Evolutionary conservation across 208 protist genomes (phyloP), one percentile per base, ranked within the genome.

Genomic region (Crithidia fasciculata): DNA sequence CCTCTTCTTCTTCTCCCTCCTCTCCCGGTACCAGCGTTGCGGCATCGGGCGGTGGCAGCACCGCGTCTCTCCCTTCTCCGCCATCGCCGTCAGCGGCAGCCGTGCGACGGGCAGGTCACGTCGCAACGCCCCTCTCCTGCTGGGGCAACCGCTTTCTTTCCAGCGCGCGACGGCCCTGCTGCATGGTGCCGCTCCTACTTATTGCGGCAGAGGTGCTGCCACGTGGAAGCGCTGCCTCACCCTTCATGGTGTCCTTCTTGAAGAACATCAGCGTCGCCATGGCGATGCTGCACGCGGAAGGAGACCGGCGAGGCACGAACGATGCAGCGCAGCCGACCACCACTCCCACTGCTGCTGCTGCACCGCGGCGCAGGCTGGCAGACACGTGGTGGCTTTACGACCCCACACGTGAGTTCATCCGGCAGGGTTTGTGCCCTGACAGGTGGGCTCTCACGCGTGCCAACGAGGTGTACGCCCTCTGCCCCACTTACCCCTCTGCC

Each of bases 331-430:
- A 28, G 28, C 28, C 28, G 28, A 28, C 28, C 28, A 28, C 28
- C 28, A 28, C 28, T 28, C 28, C 28, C 28, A 1, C 28, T 28
- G 28, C 28, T 28, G 28, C 1, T 28, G 28, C 28, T 28, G 28
- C 28, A 28, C 28, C 28, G 28, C 28, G 1, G 28, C 28, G 28
- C 1, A 28, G 28, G 28, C 60, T 80, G 15, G 74, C 72, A 3
- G 68, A 74, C 43, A 74, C 74, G 59, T 91, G 86, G 83, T 88
- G 83, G 83, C 67, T 86, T n/a, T 91, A 84, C 73, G 72, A 81
- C 58, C 56, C 80, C n/a, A 9, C 36, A 3, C 61, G 72, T 4
- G 86, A 91, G 62, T 89, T 79, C 41, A 9, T 4, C 45, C 81
- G 86, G 0, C 81, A 87, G 63, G 70, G 70, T 7, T 61, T 87